These are phyloP conservation scores for Lophium mytilinum DNA, from an alignment of 495 filamentous ascomycete species.

Conservation along the genomic window DNA sequence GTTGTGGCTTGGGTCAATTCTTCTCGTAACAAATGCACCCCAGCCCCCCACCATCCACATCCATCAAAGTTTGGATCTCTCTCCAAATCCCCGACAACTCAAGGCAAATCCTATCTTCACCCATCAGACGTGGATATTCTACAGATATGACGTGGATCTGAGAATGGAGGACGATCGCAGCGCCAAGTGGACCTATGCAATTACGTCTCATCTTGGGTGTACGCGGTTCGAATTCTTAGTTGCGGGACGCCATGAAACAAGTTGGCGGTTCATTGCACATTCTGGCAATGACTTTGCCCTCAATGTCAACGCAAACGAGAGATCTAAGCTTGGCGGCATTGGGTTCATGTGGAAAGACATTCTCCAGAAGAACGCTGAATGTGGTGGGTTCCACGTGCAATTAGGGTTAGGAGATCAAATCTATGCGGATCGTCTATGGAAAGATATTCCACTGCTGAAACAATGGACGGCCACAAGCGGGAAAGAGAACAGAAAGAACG, in stretches of 20 bases:
- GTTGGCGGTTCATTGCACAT: slow-evolving; percentile 95
- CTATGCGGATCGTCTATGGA: slow-evolving; percentile 94
- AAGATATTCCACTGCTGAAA: slow-evolving; percentile 81
- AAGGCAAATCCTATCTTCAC: slow-evolving; percentile 74
- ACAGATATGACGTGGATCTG: slow-evolving; percentile 87
- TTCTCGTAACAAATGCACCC: slow-evolving; percentile 82
- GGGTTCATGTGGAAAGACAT: slow-evolving; percentile 99
- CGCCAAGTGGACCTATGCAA: slow-evolving; percentile 96
- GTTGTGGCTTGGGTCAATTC: slow-evolving; percentile 74
- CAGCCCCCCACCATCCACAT: slow-evolving; percentile 96
- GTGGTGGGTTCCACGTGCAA: slow-evolving; percentile 90
- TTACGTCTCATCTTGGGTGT: slow-evolving; percentile 93
- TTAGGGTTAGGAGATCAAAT: slow-evolving; percentile 90
- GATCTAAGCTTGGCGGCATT: slow-evolving; percentile 73
- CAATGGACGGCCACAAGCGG: slow-evolving; percentile 90
- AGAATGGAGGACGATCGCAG: slow-evolving; percentile 76
- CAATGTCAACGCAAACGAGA: slow-evolving; percentile 75
- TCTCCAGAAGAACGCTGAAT: slow-evolving; percentile 92
- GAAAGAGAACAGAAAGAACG: slow-evolving; percentile 83
- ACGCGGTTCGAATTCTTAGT: slow-evolving; percentile 98
- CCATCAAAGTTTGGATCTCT: slow-evolving; percentile 82
- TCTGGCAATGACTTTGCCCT: slow-evolving; percentile 92
- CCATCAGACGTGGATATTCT: slow-evolving; percentile 92
- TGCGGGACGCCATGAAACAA: slow-evolving; percentile 78
- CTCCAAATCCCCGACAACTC: slow-evolving; percentile 81